Conservation (phyloP, 345 rosid genomes). For the Citrus sinensis region DVS_A1.0 CM039163.1:49947501-49948000, state of each 20-base stretch:
- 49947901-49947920: conserved; percentile 23
- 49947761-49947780: conserved; percentile 76
- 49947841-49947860: conserved; percentile 31
- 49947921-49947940: conserved; percentile 8
- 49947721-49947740: conserved; percentile 80
- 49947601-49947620: conserved; percentile 13
- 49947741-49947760: conserved; percentile 72
- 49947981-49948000: conserved; percentile 87
- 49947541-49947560: conserved; percentile 6
- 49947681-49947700: conserved; percentile 40
- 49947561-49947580: conserved; percentile 18
- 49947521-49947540: conserved; percentile 11
- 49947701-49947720: conserved; percentile 96
- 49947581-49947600: conserved; percentile 8
- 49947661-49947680: neutral
- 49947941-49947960: conserved; percentile 40
- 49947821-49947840: conserved; percentile 19
- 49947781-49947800: conserved; percentile 67
- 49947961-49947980: conserved; percentile 54
- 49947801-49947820: conserved; percentile 50
- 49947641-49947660: conserved; percentile 24
- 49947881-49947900: conserved; percentile 27
- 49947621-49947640: conserved; percentile 23
- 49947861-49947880: conserved; percentile 27
- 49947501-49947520: conserved; percentile 12